phyloP scores from a whole-genome alignment of 441 rosid genomes.

The Erodium chrysanthum region DNA sequence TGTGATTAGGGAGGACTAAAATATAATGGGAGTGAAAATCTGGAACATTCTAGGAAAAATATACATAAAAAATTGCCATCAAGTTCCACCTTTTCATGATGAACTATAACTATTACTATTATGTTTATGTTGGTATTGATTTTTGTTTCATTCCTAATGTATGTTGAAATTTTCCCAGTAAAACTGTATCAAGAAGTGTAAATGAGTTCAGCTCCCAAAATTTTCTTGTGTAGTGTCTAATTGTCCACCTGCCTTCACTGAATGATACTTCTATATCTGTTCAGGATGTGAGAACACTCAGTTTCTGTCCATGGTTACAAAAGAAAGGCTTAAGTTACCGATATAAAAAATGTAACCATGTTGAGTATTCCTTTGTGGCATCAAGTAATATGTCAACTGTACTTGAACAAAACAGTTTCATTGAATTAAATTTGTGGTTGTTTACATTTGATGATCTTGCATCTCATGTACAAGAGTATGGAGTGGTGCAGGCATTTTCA shows the following conservation, averaged over 20 bases:
- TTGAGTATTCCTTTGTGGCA: not conserved
- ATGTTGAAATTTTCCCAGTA: not conserved
- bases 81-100: not conserved
- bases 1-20: not conserved
- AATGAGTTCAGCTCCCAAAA: not conserved
- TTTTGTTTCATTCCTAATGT: not conserved
- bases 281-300: not conserved
- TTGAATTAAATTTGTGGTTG: conserved; percentile 4
- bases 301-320: not conserved
- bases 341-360: not conserved
- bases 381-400: not conserved
- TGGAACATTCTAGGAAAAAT: not conserved
- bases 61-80: not conserved
- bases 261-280: not conserved
- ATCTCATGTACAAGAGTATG: conserved; percentile 10
- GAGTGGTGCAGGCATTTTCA: conserved; percentile 73
- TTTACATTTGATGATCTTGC: conserved; percentile 10
- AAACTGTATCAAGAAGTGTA: not conserved
- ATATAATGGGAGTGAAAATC: not conserved
- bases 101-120: not conserved
- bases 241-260: too few species aligned
- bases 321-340: not conserved
- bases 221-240: not conserved
- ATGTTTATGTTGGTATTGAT: not conserved
- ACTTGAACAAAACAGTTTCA: not conserved